Evolutionary conservation across 1,139 yeast genomes (phyloP).

Genomic region (Saccharomycopsis crataegensis): DNA sequence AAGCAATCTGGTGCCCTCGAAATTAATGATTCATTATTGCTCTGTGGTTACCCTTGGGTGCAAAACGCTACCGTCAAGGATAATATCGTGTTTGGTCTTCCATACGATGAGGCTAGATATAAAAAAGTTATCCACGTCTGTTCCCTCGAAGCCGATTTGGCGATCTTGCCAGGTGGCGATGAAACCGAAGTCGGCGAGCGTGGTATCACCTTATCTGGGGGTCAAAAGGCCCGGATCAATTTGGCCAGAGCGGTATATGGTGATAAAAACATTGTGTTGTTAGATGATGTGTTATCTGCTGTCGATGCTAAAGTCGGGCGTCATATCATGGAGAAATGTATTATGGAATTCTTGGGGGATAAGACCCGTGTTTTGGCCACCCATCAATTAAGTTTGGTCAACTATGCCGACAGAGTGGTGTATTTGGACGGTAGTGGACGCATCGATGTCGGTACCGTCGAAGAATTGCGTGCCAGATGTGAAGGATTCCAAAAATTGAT

Average conservation of each 20-base stretch:
- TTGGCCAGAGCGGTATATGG: slow-evolving; percentile 79
- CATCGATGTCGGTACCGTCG: slow-evolving; percentile 47
- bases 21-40: slow-evolving; percentile 32
- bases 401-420: slow-evolving; percentile 56
- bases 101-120: slow-evolving; percentile 44
- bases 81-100: slow-evolving; percentile 60
- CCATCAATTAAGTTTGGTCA: slow-evolving; percentile 56
- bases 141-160: slow-evolving; percentile 56
- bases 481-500: slow-evolving; percentile 30
- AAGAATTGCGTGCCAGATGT: slow-evolving; percentile 33
- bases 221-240: slow-evolving; percentile 79
- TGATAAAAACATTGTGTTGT: slow-evolving; percentile 50
- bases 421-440: slow-evolving; percentile 56
- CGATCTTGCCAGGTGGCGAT: slow-evolving; percentile 66
- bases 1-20: slow-evolving; percentile 32
- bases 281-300: slow-evolving; percentile 81
- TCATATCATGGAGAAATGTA: slow-evolving; percentile 62
- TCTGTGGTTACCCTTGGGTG: slow-evolving; percentile 72
- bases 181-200: slow-evolving; percentile 80
- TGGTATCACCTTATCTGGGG: slow-evolving; percentile 82
- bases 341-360: slow-evolving; percentile 45
- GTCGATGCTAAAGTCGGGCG: slow-evolving; percentile 85
- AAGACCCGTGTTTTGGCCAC: slow-evolving; percentile 74
- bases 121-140: slow-evolving; percentile 51
- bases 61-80: slow-evolving; percentile 69